Base-by-base conservation (phyloP, 169 alveolate genomes). In the Plasmodium malariae region DNA sequence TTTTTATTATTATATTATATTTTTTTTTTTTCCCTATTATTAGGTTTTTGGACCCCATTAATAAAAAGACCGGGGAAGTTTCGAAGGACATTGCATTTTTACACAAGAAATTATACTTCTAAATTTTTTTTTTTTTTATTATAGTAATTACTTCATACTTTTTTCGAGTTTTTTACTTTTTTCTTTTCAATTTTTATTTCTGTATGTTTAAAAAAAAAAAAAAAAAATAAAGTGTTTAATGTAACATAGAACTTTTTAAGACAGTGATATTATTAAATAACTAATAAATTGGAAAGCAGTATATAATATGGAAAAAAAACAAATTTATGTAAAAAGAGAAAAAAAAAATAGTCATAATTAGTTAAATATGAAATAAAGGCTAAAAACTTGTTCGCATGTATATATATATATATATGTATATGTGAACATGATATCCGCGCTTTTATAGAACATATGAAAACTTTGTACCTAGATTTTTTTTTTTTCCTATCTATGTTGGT, bases 81-180 rank as follows among this genome's bases (percentile, higher is more conserved):
- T 85, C 92, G 45, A 85, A 85, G 74, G 92, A 85, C 49, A 70
- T 85, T 85, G 51, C 92, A 51, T 85, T 85, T 37, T 85, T 85
- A 37, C 92, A 85, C 74, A 85, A 85, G 62, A 85, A 85, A 59
- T 69, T 85, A 70, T 85, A 85, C 49, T 85, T 85, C 49, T 85
- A 34, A 70, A 19, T 68, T 54, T 37, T 2, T 45, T 7, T 55
- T n/a, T n/a, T n/a, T 9, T 4, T 40, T 11, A 24, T 26, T 36
- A 37, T 48, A 43, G 5, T 24, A 28, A 19, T 76, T 43, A 14
- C 68, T 7, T 54, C 14, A 55, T 76, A 2, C 21, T 60, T 80
- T 80, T 80, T 80, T 57, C 43, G 37, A 37, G 55, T 63, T 36
- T 43, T 21, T 51, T 48, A 6, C 36, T 43, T 26, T 19, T 55